Conservation (phyloP, 225 moss, liverwort and hornwort genomes). For the Sphagnum tenellum region DNA sequence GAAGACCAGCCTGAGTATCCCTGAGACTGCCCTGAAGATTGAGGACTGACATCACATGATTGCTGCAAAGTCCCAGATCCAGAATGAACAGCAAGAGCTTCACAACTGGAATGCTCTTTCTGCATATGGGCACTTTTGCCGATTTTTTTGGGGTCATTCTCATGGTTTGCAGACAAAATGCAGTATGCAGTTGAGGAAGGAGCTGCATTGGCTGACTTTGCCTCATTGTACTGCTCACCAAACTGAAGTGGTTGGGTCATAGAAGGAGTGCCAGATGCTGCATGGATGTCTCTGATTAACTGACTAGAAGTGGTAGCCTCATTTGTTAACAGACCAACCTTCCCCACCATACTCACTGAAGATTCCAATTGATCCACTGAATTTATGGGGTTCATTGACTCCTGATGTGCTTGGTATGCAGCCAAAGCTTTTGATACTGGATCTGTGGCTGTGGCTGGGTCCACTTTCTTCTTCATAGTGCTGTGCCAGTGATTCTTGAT, state of each 20-base stretch:
- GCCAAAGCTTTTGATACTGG: conserved; percentile 84
- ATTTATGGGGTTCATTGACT: conserved; percentile 34
- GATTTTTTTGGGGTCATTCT: conserved; percentile 13
- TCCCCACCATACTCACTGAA: conserved; percentile 6
- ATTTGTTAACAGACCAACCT: conserved; percentile 15
- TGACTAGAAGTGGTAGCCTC: conserved; percentile 28
- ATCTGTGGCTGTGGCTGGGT: conserved; percentile 73
- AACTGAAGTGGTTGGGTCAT: conserved; percentile 21
- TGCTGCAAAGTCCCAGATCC: conserved; percentile 4
- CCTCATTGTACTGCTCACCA: conserved; percentile 33
- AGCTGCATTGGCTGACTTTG: conserved; percentile 34
- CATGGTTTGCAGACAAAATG: conserved; percentile 8
- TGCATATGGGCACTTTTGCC: conserved; percentile 30
- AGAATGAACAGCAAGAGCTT: conserved; percentile 4
- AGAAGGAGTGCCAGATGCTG: conserved; percentile 1
- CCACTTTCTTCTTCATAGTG: conserved; percentile 99
- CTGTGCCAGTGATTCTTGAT: conserved; percentile 99
- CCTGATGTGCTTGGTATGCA: conserved; percentile 90
- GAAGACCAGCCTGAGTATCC: conserved; percentile 27
- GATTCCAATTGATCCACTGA: conserved; percentile 11
- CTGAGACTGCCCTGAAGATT: conserved; percentile 9
- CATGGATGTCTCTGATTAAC: too few species aligned
- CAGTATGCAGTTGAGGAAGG: conserved; percentile 11
- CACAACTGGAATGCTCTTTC: conserved; percentile 35
- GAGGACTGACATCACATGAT: conserved; percentile 2